phyloP scores from a whole-genome alignment of 306 rosid species.

The Sesbania bispinosa region DNA sequence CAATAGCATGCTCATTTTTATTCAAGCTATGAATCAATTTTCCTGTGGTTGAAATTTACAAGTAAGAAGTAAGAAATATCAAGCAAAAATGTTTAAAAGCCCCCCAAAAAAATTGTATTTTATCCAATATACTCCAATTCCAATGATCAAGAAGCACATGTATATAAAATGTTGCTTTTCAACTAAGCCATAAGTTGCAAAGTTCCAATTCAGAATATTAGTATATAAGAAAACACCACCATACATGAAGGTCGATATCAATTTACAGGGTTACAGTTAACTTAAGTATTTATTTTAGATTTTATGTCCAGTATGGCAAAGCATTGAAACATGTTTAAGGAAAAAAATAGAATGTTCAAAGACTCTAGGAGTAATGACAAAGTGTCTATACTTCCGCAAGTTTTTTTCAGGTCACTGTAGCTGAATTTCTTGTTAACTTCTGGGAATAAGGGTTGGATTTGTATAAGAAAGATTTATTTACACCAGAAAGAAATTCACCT shows the following conservation, averaged over 20 bases:
- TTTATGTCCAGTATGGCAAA: not conserved
- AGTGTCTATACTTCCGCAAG: not conserved
- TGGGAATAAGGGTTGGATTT: not conserved
- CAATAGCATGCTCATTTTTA: conserved; percentile 93
- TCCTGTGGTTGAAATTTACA: conserved; percentile 48
- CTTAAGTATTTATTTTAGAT: not conserved
- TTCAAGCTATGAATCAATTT: conserved; percentile 86
- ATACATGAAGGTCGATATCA: conserved; percentile 3
- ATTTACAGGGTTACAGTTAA: not conserved
- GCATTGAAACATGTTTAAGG: not conserved
- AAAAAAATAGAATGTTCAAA: not conserved
- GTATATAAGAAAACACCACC: not conserved
- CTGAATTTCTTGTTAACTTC: not conserved
- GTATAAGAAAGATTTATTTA: not conserved
- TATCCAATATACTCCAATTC: not conserved
- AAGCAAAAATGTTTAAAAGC: not conserved
- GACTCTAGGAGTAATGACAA: not conserved
- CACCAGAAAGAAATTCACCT: not conserved
- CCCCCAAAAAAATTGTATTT: not conserved
- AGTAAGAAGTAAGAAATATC: conserved; percentile 4
- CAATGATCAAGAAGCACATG: not conserved
- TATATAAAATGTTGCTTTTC: not conserved
- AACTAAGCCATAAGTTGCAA: not conserved
- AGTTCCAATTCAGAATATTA: not conserved
- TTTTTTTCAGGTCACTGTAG: not conserved